These are phyloP conservation scores for Alternaria rosae DNA, from an alignment of 2,329 filamentous ascomycete genomes.

Conservation along the genomic window DNA sequence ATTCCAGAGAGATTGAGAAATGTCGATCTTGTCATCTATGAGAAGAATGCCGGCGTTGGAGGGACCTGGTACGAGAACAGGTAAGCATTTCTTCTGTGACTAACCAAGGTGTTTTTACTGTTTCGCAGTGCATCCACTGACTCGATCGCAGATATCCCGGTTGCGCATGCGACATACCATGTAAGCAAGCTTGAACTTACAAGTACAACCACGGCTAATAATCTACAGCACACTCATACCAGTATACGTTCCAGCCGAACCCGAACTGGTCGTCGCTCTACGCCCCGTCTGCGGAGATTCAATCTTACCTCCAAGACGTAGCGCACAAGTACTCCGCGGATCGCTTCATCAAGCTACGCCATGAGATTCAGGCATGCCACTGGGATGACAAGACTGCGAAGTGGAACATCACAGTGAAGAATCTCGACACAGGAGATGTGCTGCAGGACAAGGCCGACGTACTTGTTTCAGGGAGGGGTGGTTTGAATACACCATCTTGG, in stretches of 20 bases:
- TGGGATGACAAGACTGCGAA: slow-evolving; percentile 46
- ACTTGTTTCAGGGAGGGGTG: slow-evolving; percentile 43
- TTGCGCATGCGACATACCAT: slow-evolving; percentile 54
- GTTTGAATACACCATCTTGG: slow-evolving; percentile 44
- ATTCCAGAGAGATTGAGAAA: slow-evolving; percentile 53
- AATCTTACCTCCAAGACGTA: slow-evolving; percentile 46
- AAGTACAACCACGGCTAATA: not conserved
- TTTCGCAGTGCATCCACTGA: not conserved
- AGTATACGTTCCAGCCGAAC: slow-evolving; percentile 55
- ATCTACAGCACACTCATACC: slow-evolving; percentile 50
- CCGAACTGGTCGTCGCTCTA: slow-evolving; percentile 53
- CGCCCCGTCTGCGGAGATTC: slow-evolving; percentile 50
- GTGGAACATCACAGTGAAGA: slow-evolving; percentile 48
- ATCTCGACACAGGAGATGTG: slow-evolving; percentile 37
- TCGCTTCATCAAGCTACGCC: slow-evolving; percentile 48
- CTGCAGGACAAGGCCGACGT: slow-evolving; percentile 40
- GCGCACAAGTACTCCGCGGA: slow-evolving; percentile 48
- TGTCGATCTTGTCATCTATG: slow-evolving; percentile 52
- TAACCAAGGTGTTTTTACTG: not conserved
- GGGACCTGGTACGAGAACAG: slow-evolving; percentile 52
- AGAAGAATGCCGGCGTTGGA: slow-evolving; percentile 54
- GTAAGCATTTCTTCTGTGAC: slow-evolving; percentile 10
- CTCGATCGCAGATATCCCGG: slow-evolving; percentile 47
- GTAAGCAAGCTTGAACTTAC: slow-evolving; percentile 6
- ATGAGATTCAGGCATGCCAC: slow-evolving; percentile 44